phyloP scores from a whole-genome alignment of 75 land plant genomes.

The Cunninghamia lanceolata region DNA sequence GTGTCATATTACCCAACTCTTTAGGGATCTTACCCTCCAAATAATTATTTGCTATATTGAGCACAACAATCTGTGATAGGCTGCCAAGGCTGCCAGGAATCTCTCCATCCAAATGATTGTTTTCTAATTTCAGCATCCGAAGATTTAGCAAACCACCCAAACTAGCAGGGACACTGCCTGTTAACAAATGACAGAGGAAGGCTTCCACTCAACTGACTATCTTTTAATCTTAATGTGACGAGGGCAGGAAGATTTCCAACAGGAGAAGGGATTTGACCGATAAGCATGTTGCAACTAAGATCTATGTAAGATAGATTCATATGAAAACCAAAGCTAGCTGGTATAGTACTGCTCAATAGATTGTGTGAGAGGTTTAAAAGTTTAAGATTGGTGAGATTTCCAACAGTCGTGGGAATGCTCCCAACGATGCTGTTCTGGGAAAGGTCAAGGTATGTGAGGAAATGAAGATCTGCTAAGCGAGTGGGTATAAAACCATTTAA shows the following conservation, averaged over 20 bases:
- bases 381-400: no score
- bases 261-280: no score
- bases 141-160: slow-evolving; percentile 25
- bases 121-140: slow-evolving; percentile 26
- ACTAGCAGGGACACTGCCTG: slow-evolving; percentile 36
- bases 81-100: slow-evolving; percentile 25
- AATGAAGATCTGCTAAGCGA: slow-evolving; percentile 33
- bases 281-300: no score
- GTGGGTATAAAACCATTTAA: background rate
- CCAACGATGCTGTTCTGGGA: no score
- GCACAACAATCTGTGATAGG: background rate
- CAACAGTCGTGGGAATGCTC: no score
- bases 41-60: slow-evolving; percentile 38
- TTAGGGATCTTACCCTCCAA: slow-evolving; percentile 33
- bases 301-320: no score
- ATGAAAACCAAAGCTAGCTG: no score
- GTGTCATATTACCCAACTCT: background rate
- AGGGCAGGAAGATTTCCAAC: no score
- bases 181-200: slow-evolving; percentile 22
- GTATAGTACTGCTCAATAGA: no score
- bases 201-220: no score
- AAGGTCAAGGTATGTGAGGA: slow-evolving; percentile 36
- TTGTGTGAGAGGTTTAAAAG: no score
- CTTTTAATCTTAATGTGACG: no score
- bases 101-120: slow-evolving; percentile 27